Evolutionary conservation across 2,329 filamentous ascomycete species (phyloP).

Genomic region (Botryotinia convoluta): DNA sequence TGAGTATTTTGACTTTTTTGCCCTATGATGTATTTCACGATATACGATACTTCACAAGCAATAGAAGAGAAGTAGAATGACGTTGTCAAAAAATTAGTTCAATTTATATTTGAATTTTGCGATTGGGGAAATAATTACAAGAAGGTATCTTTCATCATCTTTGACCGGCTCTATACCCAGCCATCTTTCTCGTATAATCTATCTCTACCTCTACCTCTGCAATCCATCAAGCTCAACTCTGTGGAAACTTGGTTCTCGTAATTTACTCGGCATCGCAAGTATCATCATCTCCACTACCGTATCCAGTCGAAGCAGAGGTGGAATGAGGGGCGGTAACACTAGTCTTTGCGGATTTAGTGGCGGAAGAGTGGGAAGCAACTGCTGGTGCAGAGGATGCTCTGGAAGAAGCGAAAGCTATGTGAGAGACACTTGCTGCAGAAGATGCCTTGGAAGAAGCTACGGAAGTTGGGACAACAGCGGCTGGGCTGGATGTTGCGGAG

Average conservation of each 20-base stretch:
- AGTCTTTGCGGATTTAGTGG: neutral
- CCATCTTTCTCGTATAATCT: neutral
- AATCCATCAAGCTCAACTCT: too few relatives aligned
- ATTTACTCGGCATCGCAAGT: constrained; percentile 14
- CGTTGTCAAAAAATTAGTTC: neutral
- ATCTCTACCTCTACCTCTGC: neutral
- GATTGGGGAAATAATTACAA: constrained; percentile 9
- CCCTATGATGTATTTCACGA: too few relatives aligned
- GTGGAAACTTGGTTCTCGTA: neutral
- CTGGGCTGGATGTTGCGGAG: neutral
- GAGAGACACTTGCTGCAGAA: neutral
- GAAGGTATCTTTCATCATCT: neutral
- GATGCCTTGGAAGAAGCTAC: neutral
- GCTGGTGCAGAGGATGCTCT: neutral
- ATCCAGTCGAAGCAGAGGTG: neutral
- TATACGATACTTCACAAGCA: neutral
- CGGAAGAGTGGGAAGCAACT: neutral
- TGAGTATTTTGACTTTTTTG: neutral
- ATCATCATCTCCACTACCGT: neutral
- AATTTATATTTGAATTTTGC: neutral
- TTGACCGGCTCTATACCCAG: neutral
- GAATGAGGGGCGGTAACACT: neutral
- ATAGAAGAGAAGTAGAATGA: neutral
- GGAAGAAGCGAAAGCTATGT: neutral
- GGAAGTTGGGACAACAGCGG: neutral